phyloP scores from a whole-genome alignment of 352 stramenopile genomes.

The Phytophthora sansomeana region DNA sequence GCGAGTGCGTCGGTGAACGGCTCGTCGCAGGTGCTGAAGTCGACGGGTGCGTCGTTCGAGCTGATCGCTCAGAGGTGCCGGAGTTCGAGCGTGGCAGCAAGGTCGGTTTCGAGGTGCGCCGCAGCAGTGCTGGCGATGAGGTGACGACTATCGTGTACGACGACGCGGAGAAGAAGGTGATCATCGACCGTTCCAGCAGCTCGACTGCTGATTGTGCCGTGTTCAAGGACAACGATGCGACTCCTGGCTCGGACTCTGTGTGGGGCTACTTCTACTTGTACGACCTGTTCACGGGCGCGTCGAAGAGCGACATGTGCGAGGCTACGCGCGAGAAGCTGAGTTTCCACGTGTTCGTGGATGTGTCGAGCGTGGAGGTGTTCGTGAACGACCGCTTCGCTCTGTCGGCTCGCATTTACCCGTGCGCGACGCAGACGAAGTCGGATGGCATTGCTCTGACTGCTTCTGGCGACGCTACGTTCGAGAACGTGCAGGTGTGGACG shows the following conservation, averaged over 20 bases:
- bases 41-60: slow-evolving; percentile 62
- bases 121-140: slow-evolving; percentile 54
- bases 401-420: slow-evolving; percentile 74
- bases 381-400: slow-evolving; percentile 75
- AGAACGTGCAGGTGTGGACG: slow-evolving; percentile 73
- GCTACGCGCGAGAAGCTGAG: slow-evolving; percentile 52
- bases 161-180: slow-evolving; percentile 61
- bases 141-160: slow-evolving; percentile 73
- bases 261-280: slow-evolving; percentile 73
- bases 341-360: slow-evolving; percentile 75
- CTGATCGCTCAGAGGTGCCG: slow-evolving; percentile 53
- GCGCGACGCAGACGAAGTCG: slow-evolving; percentile 51
- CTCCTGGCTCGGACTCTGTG: slow-evolving; percentile 40
- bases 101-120: slow-evolving; percentile 68
- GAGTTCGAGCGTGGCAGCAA: slow-evolving; percentile 51
- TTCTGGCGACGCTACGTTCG: slow-evolving; percentile 55
- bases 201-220: slow-evolving; percentile 56
- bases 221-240: slow-evolving; percentile 46
- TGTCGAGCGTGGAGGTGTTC: slow-evolving; percentile 77
- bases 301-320: slow-evolving; percentile 40
- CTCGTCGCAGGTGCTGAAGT: slow-evolving; percentile 45
- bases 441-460: slow-evolving; percentile 64
- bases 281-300: slow-evolving; percentile 45
- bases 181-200: slow-evolving; percentile 63
- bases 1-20: slow-evolving; percentile 37